Evolutionary conservation across 179 eudicot species (phyloP).

Genomic region (Camellia oleifera): DNA sequence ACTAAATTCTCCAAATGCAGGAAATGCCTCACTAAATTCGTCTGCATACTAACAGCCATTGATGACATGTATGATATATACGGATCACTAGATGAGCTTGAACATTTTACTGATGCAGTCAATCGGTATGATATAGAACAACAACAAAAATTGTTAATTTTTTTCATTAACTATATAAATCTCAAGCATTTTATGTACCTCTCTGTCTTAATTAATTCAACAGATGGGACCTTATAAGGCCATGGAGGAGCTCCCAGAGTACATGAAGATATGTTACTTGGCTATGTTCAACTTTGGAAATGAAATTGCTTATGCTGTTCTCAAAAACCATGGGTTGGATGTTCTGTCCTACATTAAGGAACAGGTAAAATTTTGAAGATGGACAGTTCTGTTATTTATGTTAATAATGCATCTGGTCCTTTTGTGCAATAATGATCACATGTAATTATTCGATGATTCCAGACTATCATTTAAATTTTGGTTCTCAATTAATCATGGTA

Average conservation of each 20-base stretch:
- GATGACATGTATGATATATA: slow-evolving; percentile 16
- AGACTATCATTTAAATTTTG: no score
- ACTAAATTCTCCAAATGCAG: slow-evolving; percentile 1
- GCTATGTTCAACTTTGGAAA: slow-evolving; percentile 24
- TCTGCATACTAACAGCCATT: background rate
- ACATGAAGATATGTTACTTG: slow-evolving; percentile 33
- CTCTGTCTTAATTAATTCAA: background rate
- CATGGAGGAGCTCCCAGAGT: slow-evolving; percentile 23
- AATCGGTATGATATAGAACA: background rate
- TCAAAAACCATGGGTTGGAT: slow-evolving; percentile 20
- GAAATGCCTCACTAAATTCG: slow-evolving; percentile 1
- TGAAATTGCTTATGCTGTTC: slow-evolving; percentile 21
- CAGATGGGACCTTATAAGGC: slow-evolving; percentile 24
- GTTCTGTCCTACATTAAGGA: slow-evolving; percentile 17
- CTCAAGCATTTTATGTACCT: background rate
- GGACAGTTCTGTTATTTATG: background rate
- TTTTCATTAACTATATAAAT: no score
- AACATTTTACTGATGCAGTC: slow-evolving; percentile 9
- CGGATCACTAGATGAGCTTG: slow-evolving; percentile 14
- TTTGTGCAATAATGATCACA: no score
- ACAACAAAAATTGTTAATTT: no score
- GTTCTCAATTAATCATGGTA: no score
- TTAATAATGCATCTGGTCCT: no score
- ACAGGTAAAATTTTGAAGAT: slow-evolving; percentile 12
- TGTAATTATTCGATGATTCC: no score